Conservation (phyloP, 306 rosid species). For the Cucumis melo region DNA sequence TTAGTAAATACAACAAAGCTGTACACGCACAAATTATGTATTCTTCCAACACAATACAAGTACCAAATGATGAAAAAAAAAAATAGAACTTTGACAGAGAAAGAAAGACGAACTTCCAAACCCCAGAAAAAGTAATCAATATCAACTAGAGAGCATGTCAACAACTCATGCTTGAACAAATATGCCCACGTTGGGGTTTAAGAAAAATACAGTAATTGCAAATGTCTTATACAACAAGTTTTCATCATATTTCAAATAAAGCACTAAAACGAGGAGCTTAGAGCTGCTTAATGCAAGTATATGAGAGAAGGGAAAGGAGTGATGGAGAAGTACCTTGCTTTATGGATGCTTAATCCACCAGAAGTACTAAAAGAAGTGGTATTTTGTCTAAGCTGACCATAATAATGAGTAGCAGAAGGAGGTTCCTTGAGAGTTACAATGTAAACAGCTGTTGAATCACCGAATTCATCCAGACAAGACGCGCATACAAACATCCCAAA, state of each 20-base stretch:
- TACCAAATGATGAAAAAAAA: not conserved
- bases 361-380: conserved; percentile 25
- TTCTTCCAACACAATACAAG: not conserved
- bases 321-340: conserved; percentile 37
- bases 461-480: conserved; percentile 40
- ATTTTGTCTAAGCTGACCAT: conserved; percentile 33
- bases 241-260: not conserved
- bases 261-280: not conserved
- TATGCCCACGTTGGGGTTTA: not conserved
- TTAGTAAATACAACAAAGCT: not conserved
- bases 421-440: conserved; percentile 66
- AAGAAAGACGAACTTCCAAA: not conserved
- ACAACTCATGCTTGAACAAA: not conserved
- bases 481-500: conserved; percentile 27
- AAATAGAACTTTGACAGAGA: not conserved
- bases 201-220: not conserved
- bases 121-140: not conserved
- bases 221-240: not conserved
- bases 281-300: not conserved
- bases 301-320: not conserved
- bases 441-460: conserved; percentile 44
- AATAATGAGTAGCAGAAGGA: conserved; percentile 38
- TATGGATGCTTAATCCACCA: conserved; percentile 44
- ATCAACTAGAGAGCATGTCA: not conserved
- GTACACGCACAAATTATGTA: not conserved